Conservation (phyloP, 139 green algal genomes). For the Ettlia oleoabundans region DNA sequence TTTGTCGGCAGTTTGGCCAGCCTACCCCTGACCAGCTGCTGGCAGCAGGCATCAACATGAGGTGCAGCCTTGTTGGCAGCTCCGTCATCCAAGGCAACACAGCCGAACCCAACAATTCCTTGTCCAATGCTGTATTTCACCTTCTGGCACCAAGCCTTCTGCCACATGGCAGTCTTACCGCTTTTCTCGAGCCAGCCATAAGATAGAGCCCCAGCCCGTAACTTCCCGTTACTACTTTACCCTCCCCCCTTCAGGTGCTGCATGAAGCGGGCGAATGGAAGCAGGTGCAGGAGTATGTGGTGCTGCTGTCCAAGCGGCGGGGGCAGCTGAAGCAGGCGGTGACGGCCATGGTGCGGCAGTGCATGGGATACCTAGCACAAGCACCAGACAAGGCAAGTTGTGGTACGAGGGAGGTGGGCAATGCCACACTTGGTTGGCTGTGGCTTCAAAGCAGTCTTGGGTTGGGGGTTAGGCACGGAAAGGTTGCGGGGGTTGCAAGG, state of each 20-base stretch:
- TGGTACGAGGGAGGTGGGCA: neutral
- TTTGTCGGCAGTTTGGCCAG: neutral
- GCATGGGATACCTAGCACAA: slow-evolving; percentile 86
- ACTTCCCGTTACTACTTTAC: no score
- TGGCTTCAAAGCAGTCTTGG: neutral
- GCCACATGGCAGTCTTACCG: neutral
- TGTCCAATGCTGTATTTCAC: neutral
- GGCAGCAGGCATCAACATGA: no score
- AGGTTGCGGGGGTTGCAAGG: no score
- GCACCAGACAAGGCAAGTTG: slow-evolving; percentile 54
- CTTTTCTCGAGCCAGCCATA: no score
- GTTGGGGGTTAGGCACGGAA: no score
- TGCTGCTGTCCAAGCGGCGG: slow-evolving; percentile 95
- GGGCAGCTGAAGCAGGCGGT: slow-evolving; percentile 95
- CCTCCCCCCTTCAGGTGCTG: slow-evolving; percentile 47
- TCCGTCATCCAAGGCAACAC: no score
- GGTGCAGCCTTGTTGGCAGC: no score
- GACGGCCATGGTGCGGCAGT: slow-evolving; percentile 89
- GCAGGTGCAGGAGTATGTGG: slow-evolving; percentile 91
- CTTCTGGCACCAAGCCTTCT: no score
- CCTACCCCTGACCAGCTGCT: neutral
- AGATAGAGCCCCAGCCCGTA: no score
- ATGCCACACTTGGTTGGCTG: neutral
- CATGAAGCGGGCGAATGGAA: slow-evolving; percentile 84
- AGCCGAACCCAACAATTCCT: no score